Base-by-base conservation (phyloP, 2,329 filamentous ascomycete genomes). In the Aspergillus aculeatinus region DNA sequence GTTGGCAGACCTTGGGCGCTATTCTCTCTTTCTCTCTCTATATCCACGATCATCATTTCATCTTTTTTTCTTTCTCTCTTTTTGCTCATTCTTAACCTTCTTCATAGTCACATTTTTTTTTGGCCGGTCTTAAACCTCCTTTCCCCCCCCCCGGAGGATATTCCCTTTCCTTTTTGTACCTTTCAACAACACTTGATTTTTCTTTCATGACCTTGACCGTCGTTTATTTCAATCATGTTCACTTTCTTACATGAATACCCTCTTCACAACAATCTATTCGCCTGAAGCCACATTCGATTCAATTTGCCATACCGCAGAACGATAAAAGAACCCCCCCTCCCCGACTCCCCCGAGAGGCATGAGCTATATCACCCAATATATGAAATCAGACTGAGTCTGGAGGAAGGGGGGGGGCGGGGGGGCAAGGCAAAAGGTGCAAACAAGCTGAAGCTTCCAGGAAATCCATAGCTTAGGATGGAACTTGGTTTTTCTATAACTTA, bases 61-160 rank as follows among this genome's bases (percentile, higher is more conserved):
- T 10, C 29, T 51, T 19, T 47, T 27, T 27, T 42, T 44, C 23
- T 48, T 48, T 51, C 52, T 48, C 33, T 33, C 33, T 27, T 23
- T 48, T 27, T 49, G 23, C 14, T 55, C 31, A 9, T 25, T 48
- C 19, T 42, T 23, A 55, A 55, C 47, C 51, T 48, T 62, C 52
- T 54, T 54, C 42, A 54, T 48, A 29, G 47, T 48, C 35, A 39
- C n/a, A 25, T 19, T 19, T 42, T 44, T 44, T 35, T 14, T 1
- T 16, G 33, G 33, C 39, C 19, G 39, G 16, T 19, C 16, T 19
- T 19, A 19, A 31, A 50, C 2, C 31, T 2, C 21, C 21, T n/a
- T n/a, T 2, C 21, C 21, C 21, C 23, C 1, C 39, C 52, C 42
- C n/a, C 6, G 47, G n/a, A n/a, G 53, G 42, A 52, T 59, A 55